A percentile compares a stretch with the other conserved stretches of the same genome.
These are phyloP conservation scores for Gossypium aridum DNA, from an alignment of 441 rosid genomes.

Conservation along the genomic window DNA sequence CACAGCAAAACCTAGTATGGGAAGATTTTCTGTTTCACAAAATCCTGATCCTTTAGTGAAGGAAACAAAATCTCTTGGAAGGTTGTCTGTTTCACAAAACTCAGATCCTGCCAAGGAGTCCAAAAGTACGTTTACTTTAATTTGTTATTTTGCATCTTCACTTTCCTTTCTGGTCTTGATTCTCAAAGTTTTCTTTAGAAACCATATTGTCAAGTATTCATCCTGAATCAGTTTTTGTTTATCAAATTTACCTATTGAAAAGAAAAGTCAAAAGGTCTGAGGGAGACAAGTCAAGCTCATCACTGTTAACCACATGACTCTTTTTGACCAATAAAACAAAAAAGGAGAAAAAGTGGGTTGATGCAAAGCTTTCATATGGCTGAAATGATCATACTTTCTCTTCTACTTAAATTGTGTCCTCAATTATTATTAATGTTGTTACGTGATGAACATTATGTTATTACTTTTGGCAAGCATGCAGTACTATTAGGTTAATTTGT, in stretches of 20 bases:
- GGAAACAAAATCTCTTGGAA: constrained; percentile 78
- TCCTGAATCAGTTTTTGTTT: background rate
- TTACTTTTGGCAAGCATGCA: background rate
- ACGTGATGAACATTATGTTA: background rate
- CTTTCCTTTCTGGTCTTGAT: constrained; percentile 1
- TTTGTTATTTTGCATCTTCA: constrained; percentile 11
- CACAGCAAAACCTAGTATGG: constrained; percentile 49
- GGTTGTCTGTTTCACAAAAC: constrained; percentile 68
- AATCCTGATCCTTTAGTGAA: constrained; percentile 57
- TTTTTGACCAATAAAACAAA: background rate
- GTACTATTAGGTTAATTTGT: background rate
- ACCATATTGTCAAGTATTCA: background rate
- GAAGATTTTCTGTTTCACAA: constrained; percentile 65
- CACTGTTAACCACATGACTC: background rate
- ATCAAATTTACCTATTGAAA: background rate
- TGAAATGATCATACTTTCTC: background rate
- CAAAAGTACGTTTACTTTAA: constrained; percentile 25
- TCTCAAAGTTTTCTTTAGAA: background rate
- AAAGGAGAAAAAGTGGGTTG: background rate
- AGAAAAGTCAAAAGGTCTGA: background rate
- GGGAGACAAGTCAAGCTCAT: background rate
- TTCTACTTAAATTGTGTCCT: background rate
- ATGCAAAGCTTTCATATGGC: background rate
- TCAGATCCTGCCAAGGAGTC: constrained; percentile 60
- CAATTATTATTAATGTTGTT: background rate